A percentile compares a stretch with the other conserved stretches of the same genome.
These are phyloP conservation scores for Ceratobasidium sp. DNA, from an alignment of 1,284 basidiomycete species.

Conservation along the genomic window DNA sequence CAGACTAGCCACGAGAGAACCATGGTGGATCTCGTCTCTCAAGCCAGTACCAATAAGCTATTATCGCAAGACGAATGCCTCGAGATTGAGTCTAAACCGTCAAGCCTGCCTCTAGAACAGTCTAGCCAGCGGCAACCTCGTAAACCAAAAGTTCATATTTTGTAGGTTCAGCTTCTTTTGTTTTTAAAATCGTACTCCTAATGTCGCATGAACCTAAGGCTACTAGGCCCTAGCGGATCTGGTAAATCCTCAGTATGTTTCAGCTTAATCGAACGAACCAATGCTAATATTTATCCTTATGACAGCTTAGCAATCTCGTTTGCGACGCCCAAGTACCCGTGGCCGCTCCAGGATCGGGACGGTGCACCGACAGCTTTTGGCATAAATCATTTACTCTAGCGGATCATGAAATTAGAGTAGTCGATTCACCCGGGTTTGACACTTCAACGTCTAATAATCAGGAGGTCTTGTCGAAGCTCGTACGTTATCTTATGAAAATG, in stretches of 20 bases:
- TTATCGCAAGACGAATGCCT: background rate
- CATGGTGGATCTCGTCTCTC: background rate
- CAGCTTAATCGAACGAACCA: background rate
- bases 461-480: background rate
- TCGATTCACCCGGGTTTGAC: conserved; percentile 38
- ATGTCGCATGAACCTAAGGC: background rate
- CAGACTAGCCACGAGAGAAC: background rate
- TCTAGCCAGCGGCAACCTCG: background rate
- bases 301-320: conserved; percentile 31
- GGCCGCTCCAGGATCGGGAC: background rate
- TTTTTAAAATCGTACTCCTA: background rate
- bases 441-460: background rate
- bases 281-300: background rate
- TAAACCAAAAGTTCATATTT: background rate
- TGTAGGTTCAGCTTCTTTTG: background rate
- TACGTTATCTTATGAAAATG: background rate
- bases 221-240: conserved; percentile 24
- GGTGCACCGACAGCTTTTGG: conserved; percentile 5
- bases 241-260: conserved; percentile 29
- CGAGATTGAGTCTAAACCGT: background rate
- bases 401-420: background rate
- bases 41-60: too few species aligned
- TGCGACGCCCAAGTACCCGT: background rate
- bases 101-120: background rate
- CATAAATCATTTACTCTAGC: background rate